Evolutionary conservation across 768 basidiomycete species (phyloP), one percentile per base, ranked within the genome.

Genomic region (Rubroboletus satanas): DNA sequence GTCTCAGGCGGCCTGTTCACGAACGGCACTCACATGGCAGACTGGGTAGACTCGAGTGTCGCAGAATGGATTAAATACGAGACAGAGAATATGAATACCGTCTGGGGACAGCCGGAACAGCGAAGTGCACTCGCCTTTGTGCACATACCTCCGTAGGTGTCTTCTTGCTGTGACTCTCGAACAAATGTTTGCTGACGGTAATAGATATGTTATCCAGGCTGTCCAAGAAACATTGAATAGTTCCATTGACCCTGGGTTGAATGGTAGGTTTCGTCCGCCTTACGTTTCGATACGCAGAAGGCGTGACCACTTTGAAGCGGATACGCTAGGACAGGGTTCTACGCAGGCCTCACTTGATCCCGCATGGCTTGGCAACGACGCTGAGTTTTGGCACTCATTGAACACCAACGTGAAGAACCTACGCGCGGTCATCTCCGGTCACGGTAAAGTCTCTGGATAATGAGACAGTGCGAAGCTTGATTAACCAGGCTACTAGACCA

Each of bases 1-100:
- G 10, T 59, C 8, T 43, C 46, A 70, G 84, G 84, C 32, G 87
- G 86, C 0, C 70, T 77, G 60, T 76, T 73, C 43, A 71, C 69
- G 5, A 76, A 81, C 39, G 65, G 79, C 3, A 74, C 59, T 47
- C 70, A 73, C 17, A 70, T 86, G 45, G 77, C 80, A 0, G 87
- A 88, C 67, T 90, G 84, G 83, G 85, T 90, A 11, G 84, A 89
- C 61, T 69, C 71, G 5, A 77, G 77, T 5, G 84, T 89, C 9
- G 82, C 81, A 1, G 63, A 59, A 3, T 90, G 87, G 87, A 82
- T 88, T 23, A 61, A 73, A 54, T 65, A 61, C 6, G 84, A 87
- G 61, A 81, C 80, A 0, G 52, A 59, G 10, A 59, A 57, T 5
- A 88, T 87, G 85, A 72, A 85, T 47, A 57, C 54, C 4, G 75